Evolutionary conservation across 169 alveolate genomes (phyloP).

Genomic region (Hepatocystis sp.): DNA sequence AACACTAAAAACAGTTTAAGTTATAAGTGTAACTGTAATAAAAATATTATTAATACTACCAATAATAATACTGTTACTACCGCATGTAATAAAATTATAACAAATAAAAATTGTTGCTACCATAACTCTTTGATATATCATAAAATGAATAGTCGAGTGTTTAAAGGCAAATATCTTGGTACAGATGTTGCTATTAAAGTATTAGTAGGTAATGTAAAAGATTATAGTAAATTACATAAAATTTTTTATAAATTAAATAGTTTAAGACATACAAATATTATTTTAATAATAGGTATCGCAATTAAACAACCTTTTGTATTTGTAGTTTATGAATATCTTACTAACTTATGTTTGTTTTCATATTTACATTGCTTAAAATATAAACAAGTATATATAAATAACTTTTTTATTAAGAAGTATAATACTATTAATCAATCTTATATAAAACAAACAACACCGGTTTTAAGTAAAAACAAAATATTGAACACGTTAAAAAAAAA

Average conservation of each 20-base stretch:
- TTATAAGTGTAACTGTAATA: no score
- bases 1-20: no score
- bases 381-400: slow-evolving; percentile 24
- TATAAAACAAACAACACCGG: no score
- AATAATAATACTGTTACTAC: no score
- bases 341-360: slow-evolving; percentile 46
- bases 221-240: slow-evolving; percentile 42
- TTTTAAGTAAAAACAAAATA: no score
- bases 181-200: slow-evolving; percentile 77
- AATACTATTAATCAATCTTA: no score
- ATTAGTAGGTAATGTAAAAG: slow-evolving; percentile 62
- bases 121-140: neutral
- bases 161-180: slow-evolving; percentile 73
- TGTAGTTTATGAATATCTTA: slow-evolving; percentile 62
- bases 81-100: no score
- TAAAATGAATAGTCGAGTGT: slow-evolving; percentile 43
- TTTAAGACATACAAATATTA: slow-evolving; percentile 68
- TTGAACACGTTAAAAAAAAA: no score
- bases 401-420: no score
- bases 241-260: slow-evolving; percentile 32
- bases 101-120: no score
- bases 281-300: slow-evolving; percentile 72
- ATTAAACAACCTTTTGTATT: slow-evolving; percentile 69
- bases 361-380: slow-evolving; percentile 45
- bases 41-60: no score